A percentile compares a stretch with the other conserved stretches of the same genome.
phyloP scores from a whole-genome alignment of 768 basidiomycete genomes.

The Cystofilobasidium capitatum region DNA sequence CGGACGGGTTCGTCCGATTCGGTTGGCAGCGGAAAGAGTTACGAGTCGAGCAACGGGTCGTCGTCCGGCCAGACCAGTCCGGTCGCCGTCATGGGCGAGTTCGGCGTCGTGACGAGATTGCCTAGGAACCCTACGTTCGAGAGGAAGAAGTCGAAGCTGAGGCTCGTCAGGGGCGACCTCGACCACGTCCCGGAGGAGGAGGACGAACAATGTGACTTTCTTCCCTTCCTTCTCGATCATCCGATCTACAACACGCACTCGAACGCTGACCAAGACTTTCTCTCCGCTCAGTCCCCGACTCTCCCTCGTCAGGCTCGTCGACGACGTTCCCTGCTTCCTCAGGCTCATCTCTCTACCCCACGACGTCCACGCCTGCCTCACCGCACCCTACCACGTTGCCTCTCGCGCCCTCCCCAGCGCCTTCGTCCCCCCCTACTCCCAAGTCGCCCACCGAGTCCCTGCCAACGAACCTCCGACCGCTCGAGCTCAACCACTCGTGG shows the following conservation, averaged over 20 bases:
- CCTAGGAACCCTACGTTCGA: neutral
- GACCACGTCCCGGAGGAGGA: neutral
- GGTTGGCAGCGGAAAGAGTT: neutral
- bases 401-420: neutral
- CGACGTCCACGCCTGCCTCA: no score
- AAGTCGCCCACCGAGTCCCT: neutral
- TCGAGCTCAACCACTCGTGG: neutral
- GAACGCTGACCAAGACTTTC: no score
- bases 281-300: no score
- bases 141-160: neutral
- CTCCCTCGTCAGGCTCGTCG: no score
- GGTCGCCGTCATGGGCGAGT: neutral
- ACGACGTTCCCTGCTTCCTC: no score
- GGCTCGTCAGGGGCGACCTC: neutral
- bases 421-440: neutral
- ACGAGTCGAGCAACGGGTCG: neutral
- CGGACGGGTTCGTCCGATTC: neutral
- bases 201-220: neutral
- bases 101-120: neutral
- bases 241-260: neutral
- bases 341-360: no score
- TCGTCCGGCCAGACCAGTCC: neutral
- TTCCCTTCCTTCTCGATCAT: neutral
- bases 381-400: neutral
- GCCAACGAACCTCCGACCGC: neutral